Base-by-base conservation (phyloP, 345 rosid species). In the Passiflora organensis region DNA sequence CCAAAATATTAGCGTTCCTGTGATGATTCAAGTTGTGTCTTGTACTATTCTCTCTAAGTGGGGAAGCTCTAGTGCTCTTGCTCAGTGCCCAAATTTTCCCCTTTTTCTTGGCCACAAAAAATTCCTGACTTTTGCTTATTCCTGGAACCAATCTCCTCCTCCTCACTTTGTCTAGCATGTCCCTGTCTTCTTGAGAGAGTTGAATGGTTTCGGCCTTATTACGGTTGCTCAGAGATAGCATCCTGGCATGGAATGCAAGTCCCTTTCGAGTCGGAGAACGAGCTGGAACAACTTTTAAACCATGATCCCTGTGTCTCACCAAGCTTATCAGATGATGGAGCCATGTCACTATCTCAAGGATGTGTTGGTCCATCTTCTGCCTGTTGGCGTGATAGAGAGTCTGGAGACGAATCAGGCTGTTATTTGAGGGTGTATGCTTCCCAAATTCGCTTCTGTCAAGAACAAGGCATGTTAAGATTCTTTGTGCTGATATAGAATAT, bases 111-210 rank as follows among this genome's bases (percentile, higher is more conserved):
- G 65, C 69, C 32, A 43, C 6, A 1, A 67, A 34, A 53, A 93
- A 73, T 51, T 89, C 97, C 58, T 86, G 95, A 56, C 97, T 89
- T 76, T 80, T 93, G 71, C 99, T 93, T 53, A 79, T 58, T 50
- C 78, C 82, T 5, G 83, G 86, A 43, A 74, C 67, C 69, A 63
- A 36, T 63, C 72, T 76, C 76, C 65, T 73, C n/a, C 68, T 39
- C 6, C 67, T 34, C 37, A 76, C 79, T 12, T 58, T 81, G 66
- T 80, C 80, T 25, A 93, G 49, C 58, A 89, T 49, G 42, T 74
- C 63, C 58, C 69, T 75, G 32, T 93, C 96, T 69, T 84, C 96
- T 32, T 68, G 64, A 23, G 87, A 80, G 51, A 91, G 82, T 48
- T 69, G 72, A 10, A 51, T 70, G 65, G 46, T 52, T 56, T 43